Conservation (phyloP, 352 stramenopile genomes). For the Thraustotheca clavata region DNA sequence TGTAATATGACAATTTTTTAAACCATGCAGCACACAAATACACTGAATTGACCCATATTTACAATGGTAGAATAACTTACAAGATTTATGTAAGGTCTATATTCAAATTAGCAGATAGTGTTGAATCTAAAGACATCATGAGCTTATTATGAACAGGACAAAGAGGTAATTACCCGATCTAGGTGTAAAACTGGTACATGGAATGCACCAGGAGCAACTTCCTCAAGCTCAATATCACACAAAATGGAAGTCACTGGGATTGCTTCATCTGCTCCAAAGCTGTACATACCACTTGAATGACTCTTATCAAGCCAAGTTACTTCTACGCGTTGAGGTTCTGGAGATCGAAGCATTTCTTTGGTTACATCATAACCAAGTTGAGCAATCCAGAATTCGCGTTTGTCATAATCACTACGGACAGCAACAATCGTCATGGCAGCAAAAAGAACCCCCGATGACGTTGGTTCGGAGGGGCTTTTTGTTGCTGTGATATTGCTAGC, state of each 20-base stretch:
- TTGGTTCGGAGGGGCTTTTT: not conserved
- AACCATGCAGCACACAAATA: not conserved
- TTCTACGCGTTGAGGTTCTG: not conserved
- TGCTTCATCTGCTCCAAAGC: not conserved
- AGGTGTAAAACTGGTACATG: conserved; percentile 5
- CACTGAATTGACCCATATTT: not conserved
- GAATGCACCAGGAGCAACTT: conserved; percentile 11
- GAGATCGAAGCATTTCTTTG: not conserved
- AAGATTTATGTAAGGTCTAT: no score
- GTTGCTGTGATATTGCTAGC: not conserved
- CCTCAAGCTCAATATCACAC: conserved; percentile 7
- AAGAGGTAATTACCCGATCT: conserved; percentile 5
- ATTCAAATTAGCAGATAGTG: conserved; percentile 1
- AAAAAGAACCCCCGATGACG: not conserved
- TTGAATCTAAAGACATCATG: not conserved
- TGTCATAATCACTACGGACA: not conserved
- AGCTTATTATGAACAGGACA: not conserved
- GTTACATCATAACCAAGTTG: conserved; percentile 20
- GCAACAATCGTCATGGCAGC: conserved; percentile 5
- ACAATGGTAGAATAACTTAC: no score
- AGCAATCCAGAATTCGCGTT: conserved; percentile 7
- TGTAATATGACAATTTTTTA: not conserved
- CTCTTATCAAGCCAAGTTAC: conserved; percentile 13
- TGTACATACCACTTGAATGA: not conserved
- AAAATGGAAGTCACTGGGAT: conserved; percentile 3